phyloP scores from a whole-genome alignment of 768 basidiomycete genomes.

The Boletus patriciae region DNA sequence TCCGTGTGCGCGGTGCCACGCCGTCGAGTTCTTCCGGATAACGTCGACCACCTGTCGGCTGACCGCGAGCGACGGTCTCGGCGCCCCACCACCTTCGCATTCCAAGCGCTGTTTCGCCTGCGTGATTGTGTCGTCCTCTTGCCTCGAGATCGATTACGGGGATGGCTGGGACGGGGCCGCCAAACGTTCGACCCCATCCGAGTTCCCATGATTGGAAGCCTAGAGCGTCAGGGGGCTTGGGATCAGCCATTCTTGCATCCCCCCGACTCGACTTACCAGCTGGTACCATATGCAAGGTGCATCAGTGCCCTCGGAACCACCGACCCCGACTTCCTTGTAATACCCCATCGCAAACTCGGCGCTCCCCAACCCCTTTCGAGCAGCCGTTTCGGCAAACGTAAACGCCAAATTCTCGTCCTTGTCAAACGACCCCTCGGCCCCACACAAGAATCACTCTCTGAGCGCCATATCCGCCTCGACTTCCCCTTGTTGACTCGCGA shows the following conservation, averaged over 20 bases:
- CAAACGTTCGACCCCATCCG: constrained; percentile 30
- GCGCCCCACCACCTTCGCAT: constrained; percentile 20
- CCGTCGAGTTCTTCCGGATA: constrained; percentile 51
- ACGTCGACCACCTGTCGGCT: constrained; percentile 51
- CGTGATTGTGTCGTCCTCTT: constrained; percentile 78
- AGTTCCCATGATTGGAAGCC: constrained; percentile 77
- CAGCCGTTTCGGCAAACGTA: constrained; percentile 87
- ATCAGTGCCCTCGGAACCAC: constrained; percentile 59
- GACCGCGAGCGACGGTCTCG: constrained; percentile 25
- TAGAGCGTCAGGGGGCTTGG: constrained; percentile 26
- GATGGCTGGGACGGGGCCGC: constrained; percentile 60
- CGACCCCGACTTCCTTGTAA: constrained; percentile 91
- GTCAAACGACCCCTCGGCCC: too few species aligned
- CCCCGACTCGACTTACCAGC: constrained; percentile 40
- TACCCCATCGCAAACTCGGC: constrained; percentile 99
- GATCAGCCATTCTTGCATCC: too few species aligned
- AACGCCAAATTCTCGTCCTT: too few species aligned
- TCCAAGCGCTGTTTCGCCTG: constrained; percentile 65
- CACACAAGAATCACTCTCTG: constrained; percentile 96
- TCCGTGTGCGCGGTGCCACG: constrained; percentile 7
- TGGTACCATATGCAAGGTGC: constrained; percentile 79
- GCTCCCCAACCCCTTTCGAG: constrained; percentile 60
- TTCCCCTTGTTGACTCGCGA: constrained; percentile 80
- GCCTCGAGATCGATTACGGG: constrained; percentile 67
- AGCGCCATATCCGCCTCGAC: constrained; percentile 96